A percentile compares a stretch with the other conserved stretches of the same genome.
Conservation (phyloP, 2,329 filamentous ascomycete genomes). For the Nothopassalora personata region DNA sequence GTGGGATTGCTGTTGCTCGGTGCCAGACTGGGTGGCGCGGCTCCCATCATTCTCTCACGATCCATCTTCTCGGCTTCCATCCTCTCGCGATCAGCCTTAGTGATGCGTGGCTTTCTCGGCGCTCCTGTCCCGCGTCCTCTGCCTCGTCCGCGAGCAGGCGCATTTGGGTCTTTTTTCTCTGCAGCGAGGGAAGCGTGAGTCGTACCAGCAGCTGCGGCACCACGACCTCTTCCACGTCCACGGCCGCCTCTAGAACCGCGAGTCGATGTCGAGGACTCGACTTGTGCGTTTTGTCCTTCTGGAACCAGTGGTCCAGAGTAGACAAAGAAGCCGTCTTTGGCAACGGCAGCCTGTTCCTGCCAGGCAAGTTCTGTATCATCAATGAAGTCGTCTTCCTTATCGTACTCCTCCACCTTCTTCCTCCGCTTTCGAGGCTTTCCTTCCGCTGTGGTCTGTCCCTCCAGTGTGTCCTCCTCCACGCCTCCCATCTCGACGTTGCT, state of each 20-base stretch:
- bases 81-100: constrained; percentile 76
- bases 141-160: constrained; percentile 9
- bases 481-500: constrained; percentile 88
- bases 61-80: constrained; percentile 78
- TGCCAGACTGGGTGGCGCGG: not conserved
- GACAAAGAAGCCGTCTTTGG: constrained; percentile 95
- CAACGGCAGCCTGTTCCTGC: constrained; percentile 92
- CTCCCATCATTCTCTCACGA: constrained; percentile 51
- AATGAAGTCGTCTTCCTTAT: constrained; percentile 63
- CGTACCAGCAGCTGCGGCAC: constrained; percentile 36
- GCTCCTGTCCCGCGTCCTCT: constrained; percentile 53
- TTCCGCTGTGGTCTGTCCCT: constrained; percentile 51
- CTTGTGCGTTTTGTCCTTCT: constrained; percentile 63
- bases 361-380: constrained; percentile 93
- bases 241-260: constrained; percentile 17
- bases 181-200: constrained; percentile 29
- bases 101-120: constrained; percentile 75
- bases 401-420: constrained; percentile 65
- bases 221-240: constrained; percentile 40
- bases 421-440: constrained; percentile 73
- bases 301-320: constrained; percentile 88
- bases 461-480: constrained; percentile 53
- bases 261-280: constrained; percentile 26
- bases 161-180: constrained; percentile 20
- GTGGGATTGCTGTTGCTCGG: not conserved